Base-by-base conservation (phyloP, 345 rosid species). In the Citrus mangshanensis region DNA sequence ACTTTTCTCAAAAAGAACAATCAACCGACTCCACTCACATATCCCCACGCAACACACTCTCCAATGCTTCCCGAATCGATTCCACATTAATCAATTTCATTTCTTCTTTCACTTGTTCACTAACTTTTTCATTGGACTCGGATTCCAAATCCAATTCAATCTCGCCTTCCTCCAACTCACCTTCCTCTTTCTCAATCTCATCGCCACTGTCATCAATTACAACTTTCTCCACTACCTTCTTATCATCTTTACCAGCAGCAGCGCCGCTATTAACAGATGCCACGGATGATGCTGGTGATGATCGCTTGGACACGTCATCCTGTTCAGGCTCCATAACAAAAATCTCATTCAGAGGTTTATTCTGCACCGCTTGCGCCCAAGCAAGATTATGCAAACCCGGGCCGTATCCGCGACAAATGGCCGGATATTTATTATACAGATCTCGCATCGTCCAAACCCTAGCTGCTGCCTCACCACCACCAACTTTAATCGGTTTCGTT, bases 321-420 rank as follows among this genome's bases (percentile, higher is more conserved):
- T 81, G 80, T 16, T 88, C 98, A 61, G 83, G 79, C 38, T 89
- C 91, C 82, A 76, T 86, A 16, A 75, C 90, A 77, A 94, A 73
- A 59, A 89, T 78, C 70, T 89, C 94, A 70, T 78, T 87, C 32
- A 90, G 81, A 19, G 98, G 93, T 81, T 91, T 94, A 73, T 94
- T 94, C 93, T 93, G 93, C 65, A 94, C 99, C 4, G 98, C 98
- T 79, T 88, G 97, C 14, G 99, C 98, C 99, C 99, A 97, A 2
- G 99, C 99, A 38, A 92, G 87, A 81, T 91, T 91, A 75, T 88
- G 81, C 77, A 95, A 74, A 67, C 97, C 92, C 49, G 98, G 70
- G 0, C 85, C 75, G 21, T 87, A 87, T 3, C 96, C 90, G 5
- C 92, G 86, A 19, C 79, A 86, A 74, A 66, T 59, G 54, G 84